These are phyloP conservation scores for Solanum corneliomulleri DNA, from an alignment of 257 asterid species.

Conservation along the genomic window DNA sequence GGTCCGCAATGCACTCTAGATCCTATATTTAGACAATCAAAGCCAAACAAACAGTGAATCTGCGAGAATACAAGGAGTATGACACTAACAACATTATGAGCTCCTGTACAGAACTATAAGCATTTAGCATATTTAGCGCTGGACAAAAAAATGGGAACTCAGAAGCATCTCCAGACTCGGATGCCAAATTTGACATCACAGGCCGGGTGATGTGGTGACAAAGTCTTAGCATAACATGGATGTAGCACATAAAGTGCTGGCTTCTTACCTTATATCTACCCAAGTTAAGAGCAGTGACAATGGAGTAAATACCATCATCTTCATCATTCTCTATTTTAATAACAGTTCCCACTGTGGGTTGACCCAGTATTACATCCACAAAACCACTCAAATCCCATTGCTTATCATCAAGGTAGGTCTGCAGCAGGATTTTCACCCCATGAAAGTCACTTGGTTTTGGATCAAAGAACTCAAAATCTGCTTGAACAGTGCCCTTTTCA, in stretches of 20 bases:
- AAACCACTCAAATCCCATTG: constrained; percentile 86
- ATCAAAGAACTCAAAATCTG: constrained; percentile 87
- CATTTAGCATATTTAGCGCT: not conserved
- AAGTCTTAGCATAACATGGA: not conserved
- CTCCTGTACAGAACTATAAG: not conserved
- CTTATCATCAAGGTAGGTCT: constrained; percentile 57
- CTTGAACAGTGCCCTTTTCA: constrained; percentile 74
- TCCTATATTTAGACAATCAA: constrained; percentile 21
- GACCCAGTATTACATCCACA: constrained; percentile 77
- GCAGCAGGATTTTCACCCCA: constrained; percentile 79
- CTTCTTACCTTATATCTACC: constrained; percentile 72
- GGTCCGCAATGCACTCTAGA: constrained; percentile 34
- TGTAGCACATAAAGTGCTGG: not conserved
- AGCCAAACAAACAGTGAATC: not conserved
- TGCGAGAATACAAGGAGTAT: not conserved
- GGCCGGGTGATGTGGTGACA: not conserved
- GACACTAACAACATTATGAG: not conserved
- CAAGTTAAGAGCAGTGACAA: constrained; percentile 59
- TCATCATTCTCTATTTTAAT: constrained; percentile 75
- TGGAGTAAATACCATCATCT: constrained; percentile 71
- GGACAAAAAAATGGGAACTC: not conserved
- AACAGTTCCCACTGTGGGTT: constrained; percentile 81
- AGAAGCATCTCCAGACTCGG: not conserved
- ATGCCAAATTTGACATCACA: not conserved
- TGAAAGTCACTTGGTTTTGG: constrained; percentile 83